A percentile compares a stretch with the other conserved stretches of the same genome.
phyloP scores from a whole-genome alignment of 1,284 basidiomycete species.

The Sanghuangporus sanghuang region DNA sequence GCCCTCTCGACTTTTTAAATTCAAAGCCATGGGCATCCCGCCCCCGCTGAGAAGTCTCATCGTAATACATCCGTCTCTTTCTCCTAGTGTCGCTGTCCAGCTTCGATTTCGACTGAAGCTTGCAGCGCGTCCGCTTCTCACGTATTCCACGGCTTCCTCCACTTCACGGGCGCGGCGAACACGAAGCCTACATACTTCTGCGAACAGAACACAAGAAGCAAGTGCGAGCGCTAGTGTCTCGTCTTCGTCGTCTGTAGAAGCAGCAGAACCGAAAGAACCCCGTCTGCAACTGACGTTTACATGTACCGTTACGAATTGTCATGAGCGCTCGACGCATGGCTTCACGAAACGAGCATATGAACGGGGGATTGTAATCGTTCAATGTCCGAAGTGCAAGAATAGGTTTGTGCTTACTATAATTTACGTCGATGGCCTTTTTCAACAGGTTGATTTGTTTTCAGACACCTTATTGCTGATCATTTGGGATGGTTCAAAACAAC shows the following conservation, averaged over 20 bases:
- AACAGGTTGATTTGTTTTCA: constrained; percentile 25
- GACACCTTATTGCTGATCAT: constrained; percentile 88
- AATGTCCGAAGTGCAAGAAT: constrained; percentile 90
- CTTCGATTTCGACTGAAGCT: constrained; percentile 34
- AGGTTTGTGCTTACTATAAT: constrained; percentile 45
- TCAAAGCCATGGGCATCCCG: constrained; percentile 15
- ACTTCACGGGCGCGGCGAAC: constrained; percentile 5
- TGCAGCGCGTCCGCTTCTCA: constrained; percentile 21
- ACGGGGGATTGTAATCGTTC: constrained; percentile 85
- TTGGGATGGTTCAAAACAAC: constrained; percentile 89
- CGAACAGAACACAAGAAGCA: neutral
- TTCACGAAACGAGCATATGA: constrained; percentile 85
- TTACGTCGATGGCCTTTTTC: neutral
- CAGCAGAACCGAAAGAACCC: constrained; percentile 39
- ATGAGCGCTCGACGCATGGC: constrained; percentile 81
- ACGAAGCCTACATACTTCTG: constrained; percentile 1
- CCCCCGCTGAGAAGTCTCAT: constrained; percentile 35
- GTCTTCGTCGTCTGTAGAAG: constrained; percentile 21
- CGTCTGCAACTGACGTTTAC: constrained; percentile 79
- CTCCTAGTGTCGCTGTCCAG: constrained; percentile 32
- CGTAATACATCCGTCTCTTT: constrained; percentile 32
- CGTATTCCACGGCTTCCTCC: constrained; percentile 17
- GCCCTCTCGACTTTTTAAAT: constrained; percentile 15
- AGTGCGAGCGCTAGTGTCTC: neutral
- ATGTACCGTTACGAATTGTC: constrained; percentile 77